Conservation (phyloP, 768 basidiomycete species). For the Hypholoma fasciculare region DNA sequence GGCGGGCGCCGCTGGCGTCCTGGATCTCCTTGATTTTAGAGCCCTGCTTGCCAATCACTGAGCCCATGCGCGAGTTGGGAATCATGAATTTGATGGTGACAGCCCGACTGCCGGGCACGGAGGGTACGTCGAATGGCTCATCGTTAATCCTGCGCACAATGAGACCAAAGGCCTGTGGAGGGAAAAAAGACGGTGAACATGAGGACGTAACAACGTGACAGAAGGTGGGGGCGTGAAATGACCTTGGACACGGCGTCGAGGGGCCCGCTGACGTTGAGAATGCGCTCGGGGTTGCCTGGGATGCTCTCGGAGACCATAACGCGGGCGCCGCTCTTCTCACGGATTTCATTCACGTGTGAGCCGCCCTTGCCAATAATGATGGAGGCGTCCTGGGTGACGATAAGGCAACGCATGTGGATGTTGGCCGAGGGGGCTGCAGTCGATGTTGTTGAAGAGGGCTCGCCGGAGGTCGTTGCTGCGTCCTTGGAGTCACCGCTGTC, state of each 20-base stretch:
- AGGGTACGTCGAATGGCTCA: constrained; percentile 97
- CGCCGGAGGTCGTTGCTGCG: constrained; percentile 48
- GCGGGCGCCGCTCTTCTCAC: constrained; percentile 95
- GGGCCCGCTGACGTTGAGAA: constrained; percentile 93
- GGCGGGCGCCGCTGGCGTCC: constrained; percentile 92
- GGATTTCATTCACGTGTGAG: constrained; percentile 96
- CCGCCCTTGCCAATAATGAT: constrained; percentile 98
- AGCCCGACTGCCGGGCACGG: constrained; percentile 95
- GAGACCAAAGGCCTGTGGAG: constrained; percentile 87
- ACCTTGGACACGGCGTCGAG: constrained; percentile 99
- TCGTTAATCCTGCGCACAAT: constrained; percentile 99
- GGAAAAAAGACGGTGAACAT: constrained; percentile 3
- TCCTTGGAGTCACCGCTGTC: constrained; percentile 39
- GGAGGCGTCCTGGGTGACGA: constrained; percentile 98
- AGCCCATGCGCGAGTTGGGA: constrained; percentile 98
- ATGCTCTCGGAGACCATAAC: constrained; percentile 99
- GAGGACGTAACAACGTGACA: not conserved
- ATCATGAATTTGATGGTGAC: constrained; percentile 99
- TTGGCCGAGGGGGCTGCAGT: constrained; percentile 63
- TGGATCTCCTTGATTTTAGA: constrained; percentile 99
- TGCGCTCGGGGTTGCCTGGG: constrained; percentile 98
- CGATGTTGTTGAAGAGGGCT: constrained; percentile 44
- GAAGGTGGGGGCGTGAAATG: constrained; percentile 20
- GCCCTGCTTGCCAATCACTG: constrained; percentile 96
- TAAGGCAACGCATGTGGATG: constrained; percentile 97